Evolutionary conservation across 345 rosid species (phyloP).

Genomic region (Limnanthes douglasii): DNA sequence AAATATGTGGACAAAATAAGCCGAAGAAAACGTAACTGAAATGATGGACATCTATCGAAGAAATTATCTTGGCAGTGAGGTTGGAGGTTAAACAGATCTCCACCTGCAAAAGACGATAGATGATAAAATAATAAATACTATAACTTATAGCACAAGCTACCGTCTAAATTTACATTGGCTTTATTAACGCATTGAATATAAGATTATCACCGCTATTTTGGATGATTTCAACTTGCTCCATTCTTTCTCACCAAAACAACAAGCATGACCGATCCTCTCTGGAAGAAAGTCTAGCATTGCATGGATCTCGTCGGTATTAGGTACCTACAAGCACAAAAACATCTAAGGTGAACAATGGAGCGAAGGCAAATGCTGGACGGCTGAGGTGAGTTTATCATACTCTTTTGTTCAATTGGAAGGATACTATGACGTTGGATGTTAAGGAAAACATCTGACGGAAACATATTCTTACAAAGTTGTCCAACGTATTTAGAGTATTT

Average conservation of each 20-base stretch:
- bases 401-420: no score
- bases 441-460: no score
- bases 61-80: slow-evolving; percentile 57
- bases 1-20: no score
- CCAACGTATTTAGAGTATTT: no score
- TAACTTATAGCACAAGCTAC: no score
- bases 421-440: no score
- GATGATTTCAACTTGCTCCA: slow-evolving; percentile 46
- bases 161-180: no score
- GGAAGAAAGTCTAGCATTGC: slow-evolving; percentile 82
- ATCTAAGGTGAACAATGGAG: slow-evolving; percentile 43
- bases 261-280: slow-evolving; percentile 83
- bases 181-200: background rate
- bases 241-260: slow-evolving; percentile 48
- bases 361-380: slow-evolving; percentile 16
- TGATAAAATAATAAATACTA: no score
- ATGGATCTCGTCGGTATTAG: slow-evolving; percentile 62
- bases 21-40: slow-evolving; percentile 42
- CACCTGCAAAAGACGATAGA: slow-evolving; percentile 66
- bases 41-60: slow-evolving; percentile 83
- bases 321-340: slow-evolving; percentile 81
- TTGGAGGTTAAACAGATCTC: slow-evolving; percentile 96
- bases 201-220: slow-evolving; percentile 39
- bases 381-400: no score
- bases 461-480: no score